phyloP scores from a whole-genome alignment of 352 stramenopile genomes.

The Phytophthora litchii region DNA sequence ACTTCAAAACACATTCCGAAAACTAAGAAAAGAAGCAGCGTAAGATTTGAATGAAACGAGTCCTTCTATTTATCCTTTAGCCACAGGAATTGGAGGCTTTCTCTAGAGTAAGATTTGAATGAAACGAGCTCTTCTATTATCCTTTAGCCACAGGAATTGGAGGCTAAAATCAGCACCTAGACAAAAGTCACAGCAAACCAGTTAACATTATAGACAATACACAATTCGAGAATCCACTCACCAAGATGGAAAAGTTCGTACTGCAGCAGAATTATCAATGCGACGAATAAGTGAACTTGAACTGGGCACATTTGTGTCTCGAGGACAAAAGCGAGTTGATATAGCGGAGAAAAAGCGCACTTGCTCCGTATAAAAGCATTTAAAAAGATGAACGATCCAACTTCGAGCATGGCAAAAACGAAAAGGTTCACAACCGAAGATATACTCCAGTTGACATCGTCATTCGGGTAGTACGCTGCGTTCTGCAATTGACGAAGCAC shows the following conservation, averaged over 20 bases:
- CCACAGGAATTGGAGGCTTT: constrained; percentile 12
- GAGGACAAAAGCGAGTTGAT: constrained; percentile 46
- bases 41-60: too few relatives aligned
- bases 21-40: constrained; percentile 1
- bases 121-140: neutral
- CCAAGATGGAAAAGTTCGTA: constrained; percentile 24
- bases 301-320: constrained; percentile 28
- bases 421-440: constrained; percentile 6
- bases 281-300: constrained; percentile 7
- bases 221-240: neutral
- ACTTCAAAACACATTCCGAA: neutral
- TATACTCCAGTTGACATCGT: constrained; percentile 4
- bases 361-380: constrained; percentile 27
- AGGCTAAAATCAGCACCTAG: constrained; percentile 18
- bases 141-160: constrained; percentile 11
- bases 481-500: neutral
- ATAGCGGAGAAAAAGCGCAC: constrained; percentile 34
- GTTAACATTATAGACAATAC: neutral
- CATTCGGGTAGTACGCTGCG: constrained; percentile 1
- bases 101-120: too few relatives aligned
- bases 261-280: constrained; percentile 7
- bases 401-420: constrained; percentile 35
- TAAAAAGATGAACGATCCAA: constrained; percentile 34
- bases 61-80: too few relatives aligned
- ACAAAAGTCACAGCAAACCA: neutral